These are phyloP conservation scores for Beauveria medogensis DNA, from an alignment of 2,329 filamentous ascomycete genomes.

Conservation along the genomic window DNA sequence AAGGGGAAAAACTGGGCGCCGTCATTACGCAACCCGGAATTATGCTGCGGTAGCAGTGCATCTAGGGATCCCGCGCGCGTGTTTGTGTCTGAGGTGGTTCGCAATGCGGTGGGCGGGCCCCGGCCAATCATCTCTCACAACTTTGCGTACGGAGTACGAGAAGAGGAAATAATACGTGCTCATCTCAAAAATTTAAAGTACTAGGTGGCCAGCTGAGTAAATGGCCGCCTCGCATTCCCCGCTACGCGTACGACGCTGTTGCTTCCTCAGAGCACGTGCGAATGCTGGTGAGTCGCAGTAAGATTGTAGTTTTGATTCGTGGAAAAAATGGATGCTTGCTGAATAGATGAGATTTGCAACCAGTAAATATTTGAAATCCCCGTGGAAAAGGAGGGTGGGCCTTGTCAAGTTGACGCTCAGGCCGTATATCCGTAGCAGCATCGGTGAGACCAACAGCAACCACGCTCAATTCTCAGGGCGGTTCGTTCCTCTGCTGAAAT, in stretches of 20 bases:
- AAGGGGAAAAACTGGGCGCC: not conserved
- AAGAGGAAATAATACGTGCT: not conserved
- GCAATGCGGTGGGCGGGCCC: not conserved
- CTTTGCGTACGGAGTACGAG: not conserved
- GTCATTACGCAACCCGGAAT: not conserved
- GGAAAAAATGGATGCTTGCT: not conserved
- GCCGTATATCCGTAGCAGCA: not conserved
- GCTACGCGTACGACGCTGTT: not conserved
- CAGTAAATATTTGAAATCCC: too few relatives aligned
- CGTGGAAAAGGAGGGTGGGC: not conserved
- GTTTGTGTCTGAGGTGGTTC: not conserved
- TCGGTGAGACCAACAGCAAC: not conserved
- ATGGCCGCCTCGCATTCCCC: not conserved
- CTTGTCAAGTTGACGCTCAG: not conserved
- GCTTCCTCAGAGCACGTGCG: not conserved
- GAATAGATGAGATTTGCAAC: not conserved
- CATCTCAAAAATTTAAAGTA: not conserved
- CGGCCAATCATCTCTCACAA: not conserved
- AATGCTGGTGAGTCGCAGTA: not conserved
- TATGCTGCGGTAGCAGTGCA: not conserved
- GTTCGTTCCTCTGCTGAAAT: not conserved
- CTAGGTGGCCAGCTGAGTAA: not conserved
- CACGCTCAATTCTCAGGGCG: not conserved
- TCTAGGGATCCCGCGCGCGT: not conserved
- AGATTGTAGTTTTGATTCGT: not conserved